Percentiles rank a stretch among this genome's conserved stretches.
Conservation (phyloP, 2,329 filamentous ascomycete species). For the Aspergillus tanneri region DNA sequence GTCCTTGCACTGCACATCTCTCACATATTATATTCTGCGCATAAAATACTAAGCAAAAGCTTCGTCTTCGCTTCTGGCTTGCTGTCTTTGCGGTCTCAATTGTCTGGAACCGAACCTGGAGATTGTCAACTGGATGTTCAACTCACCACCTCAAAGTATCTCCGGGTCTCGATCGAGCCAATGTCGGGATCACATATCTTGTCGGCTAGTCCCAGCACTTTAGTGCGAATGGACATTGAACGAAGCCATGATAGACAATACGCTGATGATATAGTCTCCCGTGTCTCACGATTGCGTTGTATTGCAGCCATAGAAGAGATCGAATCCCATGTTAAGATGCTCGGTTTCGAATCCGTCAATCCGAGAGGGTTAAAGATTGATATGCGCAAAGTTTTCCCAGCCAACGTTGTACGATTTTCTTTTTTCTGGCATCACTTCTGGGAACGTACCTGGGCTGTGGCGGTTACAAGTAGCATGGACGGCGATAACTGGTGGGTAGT, state of each 20-base stretch:
- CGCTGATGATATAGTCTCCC: conserved; percentile 40
- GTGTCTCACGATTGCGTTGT: conserved; percentile 41
- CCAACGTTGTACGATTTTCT: conserved; percentile 62
- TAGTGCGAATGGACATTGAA: conserved; percentile 60
- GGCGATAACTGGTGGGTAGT: conserved; percentile 80
- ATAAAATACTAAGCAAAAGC: conserved; percentile 58
- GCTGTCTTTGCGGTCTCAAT: conserved; percentile 57
- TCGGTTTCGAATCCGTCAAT: conserved; percentile 41
- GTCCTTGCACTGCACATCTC: conserved; percentile 74
- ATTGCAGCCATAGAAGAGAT: conserved; percentile 42
- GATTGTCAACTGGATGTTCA: conserved; percentile 68
- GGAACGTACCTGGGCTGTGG: conserved; percentile 69
- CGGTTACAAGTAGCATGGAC: conserved; percentile 66
- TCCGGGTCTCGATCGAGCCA: conserved; percentile 69
- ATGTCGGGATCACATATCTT: conserved; percentile 75
- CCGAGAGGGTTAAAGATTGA: conserved; percentile 39
- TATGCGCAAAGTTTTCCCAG: conserved; percentile 61
- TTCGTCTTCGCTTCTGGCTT: conserved; percentile 62
- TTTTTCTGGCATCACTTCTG: conserved; percentile 74
- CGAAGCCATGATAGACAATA: conserved; percentile 58
- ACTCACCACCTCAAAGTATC: conserved; percentile 61
- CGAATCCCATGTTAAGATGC: conserved; percentile 34
- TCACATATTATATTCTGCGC: conserved; percentile 67
- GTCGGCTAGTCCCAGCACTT: conserved; percentile 60
- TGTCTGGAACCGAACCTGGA: conserved; percentile 62